Evolutionary conservation across 192 early-diverging fungal species (phyloP).

Genomic region (Coemansia sp.): DNA sequence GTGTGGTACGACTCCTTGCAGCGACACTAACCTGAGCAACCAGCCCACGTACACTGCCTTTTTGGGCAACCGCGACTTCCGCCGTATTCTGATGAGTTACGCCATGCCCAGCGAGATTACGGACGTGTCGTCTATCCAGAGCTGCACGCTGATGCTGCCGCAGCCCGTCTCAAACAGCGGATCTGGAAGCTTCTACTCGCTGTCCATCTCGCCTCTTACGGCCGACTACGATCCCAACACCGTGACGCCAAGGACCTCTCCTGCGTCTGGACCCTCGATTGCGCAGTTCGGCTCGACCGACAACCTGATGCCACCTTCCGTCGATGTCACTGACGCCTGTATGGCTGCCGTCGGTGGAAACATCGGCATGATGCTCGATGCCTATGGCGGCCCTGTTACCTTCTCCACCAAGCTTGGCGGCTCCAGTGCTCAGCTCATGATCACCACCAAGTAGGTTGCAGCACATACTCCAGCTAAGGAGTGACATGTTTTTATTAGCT

Average conservation of each 20-base stretch:
- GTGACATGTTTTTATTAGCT: background rate
- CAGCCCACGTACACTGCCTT: slow-evolving; percentile 25
- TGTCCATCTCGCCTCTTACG: slow-evolving; percentile 8
- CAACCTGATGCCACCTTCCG: slow-evolving; percentile 7
- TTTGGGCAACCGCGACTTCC: slow-evolving; percentile 29
- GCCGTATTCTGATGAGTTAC: slow-evolving; percentile 43
- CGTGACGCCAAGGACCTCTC: slow-evolving; percentile 27
- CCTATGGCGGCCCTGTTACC: slow-evolving; percentile 11
- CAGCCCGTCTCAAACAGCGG: background rate
- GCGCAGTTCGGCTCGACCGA: slow-evolving; percentile 16
- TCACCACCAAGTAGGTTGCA: slow-evolving; percentile 11
- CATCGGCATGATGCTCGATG: slow-evolving; percentile 19
- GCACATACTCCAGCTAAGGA: background rate
- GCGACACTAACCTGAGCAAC: slow-evolving; percentile 23
- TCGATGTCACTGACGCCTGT: slow-evolving; percentile 33
- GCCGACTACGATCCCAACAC: slow-evolving; percentile 18
- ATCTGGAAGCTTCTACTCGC: slow-evolving; percentile 16
- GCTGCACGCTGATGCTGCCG: slow-evolving; percentile 26
- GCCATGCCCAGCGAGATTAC: slow-evolving; percentile 7
- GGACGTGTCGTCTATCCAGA: slow-evolving; percentile 10
- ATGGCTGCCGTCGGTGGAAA: slow-evolving; percentile 15
- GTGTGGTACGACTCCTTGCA: slow-evolving; percentile 22
- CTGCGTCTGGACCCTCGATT: background rate
- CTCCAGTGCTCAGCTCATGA: slow-evolving; percentile 21
- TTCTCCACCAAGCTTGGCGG: slow-evolving; percentile 33